Evolutionary conservation across 495 filamentous ascomycete genomes (phyloP).

Genomic region (Daldinia concentrica): DNA sequence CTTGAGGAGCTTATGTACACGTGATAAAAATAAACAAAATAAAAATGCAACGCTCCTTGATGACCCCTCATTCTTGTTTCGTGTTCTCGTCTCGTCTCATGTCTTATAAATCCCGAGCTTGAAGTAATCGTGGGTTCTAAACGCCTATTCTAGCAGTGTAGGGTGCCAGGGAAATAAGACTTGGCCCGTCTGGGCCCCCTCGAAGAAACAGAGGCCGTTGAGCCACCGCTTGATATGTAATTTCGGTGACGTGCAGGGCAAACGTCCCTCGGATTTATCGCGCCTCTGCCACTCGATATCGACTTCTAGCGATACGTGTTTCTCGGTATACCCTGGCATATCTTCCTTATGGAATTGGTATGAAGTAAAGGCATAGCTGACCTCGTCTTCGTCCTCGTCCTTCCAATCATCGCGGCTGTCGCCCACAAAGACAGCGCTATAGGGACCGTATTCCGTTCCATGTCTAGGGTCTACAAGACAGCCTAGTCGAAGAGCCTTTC

Average conservation of each 20-base stretch:
- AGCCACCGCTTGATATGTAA: slow-evolving; percentile 46
- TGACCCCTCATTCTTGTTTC: slow-evolving; percentile 8
- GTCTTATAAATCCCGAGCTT: neutral
- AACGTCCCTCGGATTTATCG: neutral
- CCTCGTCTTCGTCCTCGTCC: slow-evolving; percentile 18
- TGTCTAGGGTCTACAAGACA: slow-evolving; percentile 33
- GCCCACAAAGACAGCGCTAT: slow-evolving; percentile 44
- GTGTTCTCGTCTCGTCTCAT: neutral
- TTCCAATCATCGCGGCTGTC: slow-evolving; percentile 34
- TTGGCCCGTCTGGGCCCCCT: slow-evolving; percentile 5
- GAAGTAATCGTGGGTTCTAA: neutral
- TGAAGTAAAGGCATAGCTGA: slow-evolving; percentile 42
- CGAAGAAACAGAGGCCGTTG: slow-evolving; percentile 45
- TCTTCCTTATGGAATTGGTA: neutral
- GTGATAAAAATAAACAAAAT: neutral
- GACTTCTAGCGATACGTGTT: slow-evolving; percentile 48
- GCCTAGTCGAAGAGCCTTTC: slow-evolving; percentile 43
- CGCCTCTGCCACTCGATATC: slow-evolving; percentile 32
- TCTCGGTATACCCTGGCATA: slow-evolving; percentile 24
- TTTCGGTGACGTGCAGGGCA: slow-evolving; percentile 17
- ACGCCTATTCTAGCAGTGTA: slow-evolving; percentile 31
- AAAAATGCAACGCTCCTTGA: slow-evolving; percentile 12
- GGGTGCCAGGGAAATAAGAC: slow-evolving; percentile 47
- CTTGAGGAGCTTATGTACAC: slow-evolving; percentile 10
- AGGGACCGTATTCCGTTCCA: slow-evolving; percentile 2